Conservation (phyloP, 805 yeast genomes). For the Lipomyces anomalus region DNA sequence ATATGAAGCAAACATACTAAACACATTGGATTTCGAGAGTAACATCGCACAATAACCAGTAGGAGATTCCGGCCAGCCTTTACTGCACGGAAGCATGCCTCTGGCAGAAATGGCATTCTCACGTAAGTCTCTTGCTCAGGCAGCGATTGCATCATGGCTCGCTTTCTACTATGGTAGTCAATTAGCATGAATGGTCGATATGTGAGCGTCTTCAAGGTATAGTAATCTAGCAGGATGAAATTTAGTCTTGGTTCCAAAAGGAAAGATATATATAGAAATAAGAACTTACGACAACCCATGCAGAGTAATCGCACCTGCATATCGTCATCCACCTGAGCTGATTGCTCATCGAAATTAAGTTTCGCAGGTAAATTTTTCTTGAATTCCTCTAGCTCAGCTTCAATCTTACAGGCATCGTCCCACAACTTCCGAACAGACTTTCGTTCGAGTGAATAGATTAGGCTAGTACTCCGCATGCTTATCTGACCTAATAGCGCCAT, state of each 20-base stretch:
- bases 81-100: conserved; percentile 22
- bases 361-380: conserved; percentile 9
- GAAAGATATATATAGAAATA: background rate
- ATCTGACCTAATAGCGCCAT: conserved; percentile 18
- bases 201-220: conserved; percentile 19
- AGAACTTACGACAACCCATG: conserved; percentile 19
- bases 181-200: conserved; percentile 21
- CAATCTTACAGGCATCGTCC: conserved; percentile 16
- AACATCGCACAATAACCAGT: conserved; percentile 17
- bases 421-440: conserved; percentile 16
- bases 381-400: conserved; percentile 10
- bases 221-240: conserved; percentile 8
- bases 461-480: conserved; percentile 12
- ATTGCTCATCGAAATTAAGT: conserved; percentile 17
- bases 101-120: conserved; percentile 15
- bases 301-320: conserved; percentile 20
- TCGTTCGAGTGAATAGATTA: conserved; percentile 14
- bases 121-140: conserved; percentile 10
- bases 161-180: conserved; percentile 12
- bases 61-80: conserved; percentile 20
- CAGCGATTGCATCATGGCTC: conserved; percentile 4
- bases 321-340: conserved; percentile 15
- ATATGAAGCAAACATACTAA: conserved; percentile 4
- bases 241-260: background rate
- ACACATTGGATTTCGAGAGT: conserved; percentile 20